phyloP scores from a whole-genome alignment of 75 land plant species.

The Picea sitchensis region DNA sequence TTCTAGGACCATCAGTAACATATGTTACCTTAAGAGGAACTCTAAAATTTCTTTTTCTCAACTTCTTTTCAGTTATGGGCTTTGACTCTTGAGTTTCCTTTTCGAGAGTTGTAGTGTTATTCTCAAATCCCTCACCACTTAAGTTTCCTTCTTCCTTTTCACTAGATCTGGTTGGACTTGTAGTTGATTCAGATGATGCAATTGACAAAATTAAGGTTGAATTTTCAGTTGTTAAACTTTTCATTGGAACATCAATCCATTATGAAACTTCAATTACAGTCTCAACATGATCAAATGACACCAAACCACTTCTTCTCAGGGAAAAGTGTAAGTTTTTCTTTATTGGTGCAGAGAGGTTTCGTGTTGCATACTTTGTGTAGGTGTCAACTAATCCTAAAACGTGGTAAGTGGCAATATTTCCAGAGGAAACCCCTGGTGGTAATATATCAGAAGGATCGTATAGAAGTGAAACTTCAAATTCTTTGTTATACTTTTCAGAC shows the following conservation, averaged over 20 bases:
- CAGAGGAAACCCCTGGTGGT: conserved; percentile 65
- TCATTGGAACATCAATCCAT: conserved; percentile 85
- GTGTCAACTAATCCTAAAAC: conserved; percentile 77
- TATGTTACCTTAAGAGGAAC: conserved; percentile 70
- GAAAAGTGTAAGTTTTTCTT: conserved; percentile 87
- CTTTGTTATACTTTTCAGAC: conserved; percentile 55
- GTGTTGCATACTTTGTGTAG: conserved; percentile 46
- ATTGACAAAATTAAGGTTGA: conserved; percentile 34
- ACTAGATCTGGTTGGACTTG: conserved; percentile 15
- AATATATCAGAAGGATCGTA: conserved; percentile 59
- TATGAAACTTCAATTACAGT: conserved; percentile 81
- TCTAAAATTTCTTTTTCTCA: conserved; percentile 75
- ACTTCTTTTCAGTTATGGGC: conserved; percentile 56
- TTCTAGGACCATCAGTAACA: too few species aligned
- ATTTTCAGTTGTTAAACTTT: conserved; percentile 46
- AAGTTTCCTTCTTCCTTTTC: conserved; percentile 26
- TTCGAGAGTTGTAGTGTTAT: conserved; percentile 19
- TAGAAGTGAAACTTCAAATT: conserved; percentile 72
- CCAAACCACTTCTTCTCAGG: conserved; percentile 79
- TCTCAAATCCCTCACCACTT: conserved; percentile 14
- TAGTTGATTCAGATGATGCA: conserved; percentile 25
- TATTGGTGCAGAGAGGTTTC: conserved; percentile 43
- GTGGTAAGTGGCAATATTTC: conserved; percentile 61
- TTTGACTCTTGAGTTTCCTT: conserved; percentile 19
- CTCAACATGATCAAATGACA: conserved; percentile 89